Evolutionary conservation across 2,329 filamentous ascomycete genomes (phyloP).

Genomic region (Cercospora sp.): DNA sequence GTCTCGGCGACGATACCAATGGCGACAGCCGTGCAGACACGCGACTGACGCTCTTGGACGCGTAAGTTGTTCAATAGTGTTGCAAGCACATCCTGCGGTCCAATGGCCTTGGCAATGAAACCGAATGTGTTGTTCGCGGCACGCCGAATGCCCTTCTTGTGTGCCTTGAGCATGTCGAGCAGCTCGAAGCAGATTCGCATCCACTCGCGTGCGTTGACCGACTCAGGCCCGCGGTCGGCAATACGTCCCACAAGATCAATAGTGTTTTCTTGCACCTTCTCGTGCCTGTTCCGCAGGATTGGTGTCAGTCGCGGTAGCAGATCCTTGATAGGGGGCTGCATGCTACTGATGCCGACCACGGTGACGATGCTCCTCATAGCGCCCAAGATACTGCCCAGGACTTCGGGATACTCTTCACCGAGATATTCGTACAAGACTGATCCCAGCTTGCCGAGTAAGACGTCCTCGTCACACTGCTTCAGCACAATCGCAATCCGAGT

Average conservation of each 20-base stretch:
- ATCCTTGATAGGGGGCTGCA: conserved; percentile 98
- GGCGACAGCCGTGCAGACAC: conserved; percentile 96
- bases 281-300: conserved; percentile 97
- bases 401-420: conserved; percentile 97
- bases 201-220: conserved; percentile 96
- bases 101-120: conserved; percentile 98
- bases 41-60: conserved; percentile 95
- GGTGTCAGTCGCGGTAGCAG: conserved; percentile 91
- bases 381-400: conserved; percentile 92
- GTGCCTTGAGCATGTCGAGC: conserved; percentile 97
- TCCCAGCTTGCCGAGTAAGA: conserved; percentile 91
- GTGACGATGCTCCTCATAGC: conserved; percentile 95
- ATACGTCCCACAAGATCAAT: conserved; percentile 98
- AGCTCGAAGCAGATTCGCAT: conserved; percentile 99
- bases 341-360: conserved; percentile 94
- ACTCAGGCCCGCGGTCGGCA: conserved; percentile 92
- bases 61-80: conserved; percentile 95
- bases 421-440: conserved; percentile 96
- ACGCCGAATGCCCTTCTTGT: conserved; percentile 98
- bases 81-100: conserved; percentile 93
- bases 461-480: conserved; percentile 97
- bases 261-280: conserved; percentile 99
- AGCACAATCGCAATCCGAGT: conserved; percentile 98
- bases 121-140: conserved; percentile 99
- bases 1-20: conserved; percentile 99